Evolutionary conservation across 2,329 filamentous ascomycete genomes (phyloP), one percentile per base, ranked within the genome.

Genomic region (Xylaria multiplex): DNA sequence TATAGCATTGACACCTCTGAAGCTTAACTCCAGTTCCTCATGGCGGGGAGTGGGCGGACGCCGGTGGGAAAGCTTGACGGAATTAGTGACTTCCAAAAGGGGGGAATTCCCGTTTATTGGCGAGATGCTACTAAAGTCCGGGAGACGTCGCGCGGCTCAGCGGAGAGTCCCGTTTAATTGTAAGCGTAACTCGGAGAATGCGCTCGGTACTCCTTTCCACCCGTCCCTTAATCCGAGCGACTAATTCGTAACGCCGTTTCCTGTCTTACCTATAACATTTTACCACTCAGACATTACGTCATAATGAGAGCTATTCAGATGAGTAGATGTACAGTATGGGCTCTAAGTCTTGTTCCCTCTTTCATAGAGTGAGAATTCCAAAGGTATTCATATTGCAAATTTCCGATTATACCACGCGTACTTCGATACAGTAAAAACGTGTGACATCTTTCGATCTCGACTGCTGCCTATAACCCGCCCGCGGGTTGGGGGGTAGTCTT

Each of bases 1-100:
- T 40, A 14, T 40, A 40, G 37, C 37, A 14, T 40, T 13, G 13
- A 40, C 9, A 40, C 11, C 1, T 14, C 4, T 14, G 37, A 13
- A 8, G 50, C 32, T 62, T 32, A 50, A 52, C 35, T 43, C 53
- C 45, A 57, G 43, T 13, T 30, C 35, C 27, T n/a, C 42, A 9
- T 32, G 50, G 59, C 62, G 32, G 55, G 35, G 16, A 16, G 7
- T 30, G n/a, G 24, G 11, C 62, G 57, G 62, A 59, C 32, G n/a
- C 56, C 49, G 62, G 50, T 8, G 24, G 3, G 35, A 8, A 58
- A 4, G 30, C 45, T n/a, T 46, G 0, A 32, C 56, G 61, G 65
- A 53, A 6, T 43, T 64, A 64, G 46, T 16, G 2, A 8, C 8
- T 60, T 46, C 56, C 40, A 24, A 61, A 61, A 35, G 8, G 7